Percentiles rank a stretch among this genome's conserved stretches.
Evolutionary conservation across 148 eudicot genomes (phyloP).

Genomic region (Camellia lanceoleosa): DNA sequence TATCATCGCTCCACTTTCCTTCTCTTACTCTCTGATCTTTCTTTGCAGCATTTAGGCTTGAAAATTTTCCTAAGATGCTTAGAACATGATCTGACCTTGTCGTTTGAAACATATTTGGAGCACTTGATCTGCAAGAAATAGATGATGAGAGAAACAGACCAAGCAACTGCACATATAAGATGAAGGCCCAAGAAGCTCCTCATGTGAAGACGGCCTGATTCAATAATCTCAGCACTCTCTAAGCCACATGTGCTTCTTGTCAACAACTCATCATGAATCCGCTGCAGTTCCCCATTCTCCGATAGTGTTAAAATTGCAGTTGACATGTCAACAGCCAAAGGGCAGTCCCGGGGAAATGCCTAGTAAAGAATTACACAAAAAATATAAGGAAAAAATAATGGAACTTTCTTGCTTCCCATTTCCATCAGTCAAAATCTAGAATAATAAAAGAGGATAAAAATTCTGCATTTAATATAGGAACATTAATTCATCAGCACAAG

Average conservation of each 20-base stretch:
- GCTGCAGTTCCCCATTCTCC: constrained; percentile 87
- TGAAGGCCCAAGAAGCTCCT: constrained; percentile 85
- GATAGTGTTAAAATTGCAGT: constrained; percentile 80
- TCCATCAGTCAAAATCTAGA: too few species aligned
- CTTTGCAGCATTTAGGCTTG: constrained; percentile 69
- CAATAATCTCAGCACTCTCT: constrained; percentile 60
- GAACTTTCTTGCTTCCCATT: too few species aligned
- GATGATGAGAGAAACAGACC: constrained; percentile 47
- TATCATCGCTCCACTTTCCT: too few species aligned
- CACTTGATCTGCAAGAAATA: constrained; percentile 50
- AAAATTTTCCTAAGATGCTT: constrained; percentile 48
- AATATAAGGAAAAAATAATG: not conserved
- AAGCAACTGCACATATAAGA: constrained; percentile 64
- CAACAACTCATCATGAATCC: constrained; percentile 96
- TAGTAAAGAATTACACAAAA: constrained; percentile 14
- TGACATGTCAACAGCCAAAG: constrained; percentile 81
- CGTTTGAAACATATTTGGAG: constrained; percentile 26
- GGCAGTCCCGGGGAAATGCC: constrained; percentile 98
- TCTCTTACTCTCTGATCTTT: constrained; percentile 24
- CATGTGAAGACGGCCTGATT: constrained; percentile 82
- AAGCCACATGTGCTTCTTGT: constrained; percentile 54
- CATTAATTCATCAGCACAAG: not conserved
- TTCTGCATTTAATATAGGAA: not conserved
- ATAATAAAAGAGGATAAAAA: too few species aligned
- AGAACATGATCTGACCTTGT: constrained; percentile 34